These are phyloP conservation scores for Pyrenula aspistea DNA, from an alignment of 495 filamentous ascomycete species.

Conservation along the genomic window DNA sequence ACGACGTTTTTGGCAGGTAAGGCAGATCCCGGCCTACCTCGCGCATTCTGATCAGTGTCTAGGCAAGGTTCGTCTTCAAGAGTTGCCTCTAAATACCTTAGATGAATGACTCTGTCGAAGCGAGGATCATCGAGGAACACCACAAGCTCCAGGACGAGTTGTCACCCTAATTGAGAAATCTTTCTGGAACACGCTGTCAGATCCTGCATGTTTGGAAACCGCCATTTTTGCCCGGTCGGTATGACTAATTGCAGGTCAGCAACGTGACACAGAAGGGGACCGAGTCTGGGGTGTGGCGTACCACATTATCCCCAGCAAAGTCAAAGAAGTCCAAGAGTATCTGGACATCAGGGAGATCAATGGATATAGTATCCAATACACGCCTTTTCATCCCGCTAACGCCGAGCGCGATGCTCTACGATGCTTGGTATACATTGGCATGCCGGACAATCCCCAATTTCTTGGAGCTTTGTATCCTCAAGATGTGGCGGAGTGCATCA, in stretches of 20 bases:
- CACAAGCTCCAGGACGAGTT: constrained; percentile 74
- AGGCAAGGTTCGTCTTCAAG: constrained; percentile 4
- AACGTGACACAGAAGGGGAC: constrained; percentile 37
- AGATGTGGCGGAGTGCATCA: constrained; percentile 74
- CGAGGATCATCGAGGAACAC: constrained; percentile 91
- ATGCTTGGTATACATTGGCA: constrained; percentile 86
- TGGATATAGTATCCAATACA: constrained; percentile 85
- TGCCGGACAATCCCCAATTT: constrained; percentile 90
- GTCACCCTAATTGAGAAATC: constrained; percentile 78
- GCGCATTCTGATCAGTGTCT: not conserved
- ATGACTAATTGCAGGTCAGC: constrained; percentile 6
- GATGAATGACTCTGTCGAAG: constrained; percentile 31
- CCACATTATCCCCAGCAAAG: constrained; percentile 61
- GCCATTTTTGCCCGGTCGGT: not conserved
- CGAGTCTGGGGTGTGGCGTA: constrained; percentile 88
- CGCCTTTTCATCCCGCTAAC: constrained; percentile 57
- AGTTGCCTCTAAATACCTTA: constrained; percentile 1
- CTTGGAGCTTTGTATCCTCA: constrained; percentile 70
- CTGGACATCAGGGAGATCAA: constrained; percentile 97
- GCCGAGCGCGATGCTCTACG: constrained; percentile 20
- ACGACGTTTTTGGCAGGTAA: constrained; percentile 94
- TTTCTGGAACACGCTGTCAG: constrained; percentile 69
- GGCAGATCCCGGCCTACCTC: constrained; percentile 10
- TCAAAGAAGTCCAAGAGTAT: constrained; percentile 74
- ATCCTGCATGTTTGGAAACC: constrained; percentile 28